These are phyloP conservation scores for Arthrobotrys entomopaga DNA, from an alignment of 2,329 filamentous ascomycete genomes.

Conservation along the genomic window DNA sequence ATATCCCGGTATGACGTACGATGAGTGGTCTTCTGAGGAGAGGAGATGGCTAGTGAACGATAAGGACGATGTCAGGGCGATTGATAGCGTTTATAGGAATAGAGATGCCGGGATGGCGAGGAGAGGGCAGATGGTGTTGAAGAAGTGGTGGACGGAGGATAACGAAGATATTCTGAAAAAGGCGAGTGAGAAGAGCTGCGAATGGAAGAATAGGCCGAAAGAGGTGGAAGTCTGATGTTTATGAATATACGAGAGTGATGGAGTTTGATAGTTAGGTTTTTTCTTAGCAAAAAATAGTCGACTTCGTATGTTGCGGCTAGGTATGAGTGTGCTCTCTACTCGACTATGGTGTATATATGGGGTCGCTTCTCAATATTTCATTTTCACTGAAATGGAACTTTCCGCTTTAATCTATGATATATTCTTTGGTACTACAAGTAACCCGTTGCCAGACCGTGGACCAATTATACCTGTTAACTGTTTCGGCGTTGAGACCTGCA, in stretches of 20 bases:
- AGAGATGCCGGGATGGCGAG: slow-evolving; percentile 62
- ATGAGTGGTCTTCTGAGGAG: slow-evolving; percentile 59
- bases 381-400: background rate
- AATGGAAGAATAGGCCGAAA: slow-evolving; percentile 31
- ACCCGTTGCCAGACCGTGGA: no score
- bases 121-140: slow-evolving; percentile 61
- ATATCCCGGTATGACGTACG: slow-evolving; percentile 34
- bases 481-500: no score
- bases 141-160: slow-evolving; percentile 63
- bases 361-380: slow-evolving; percentile 1
- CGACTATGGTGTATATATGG: background rate
- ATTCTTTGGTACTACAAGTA: no score
- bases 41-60: slow-evolving; percentile 63
- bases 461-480: no score
- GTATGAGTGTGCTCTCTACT: slow-evolving; percentile 5
- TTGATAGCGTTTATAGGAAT: slow-evolving; percentile 65
- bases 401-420: background rate
- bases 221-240: slow-evolving; percentile 8
- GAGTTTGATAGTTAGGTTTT: background rate
- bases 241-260: background rate
- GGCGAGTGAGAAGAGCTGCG: slow-evolving; percentile 57
- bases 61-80: slow-evolving; percentile 63
- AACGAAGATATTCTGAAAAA: slow-evolving; percentile 62
- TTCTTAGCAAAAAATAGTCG: no score
- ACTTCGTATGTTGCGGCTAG: background rate